Conservation (phyloP, 305 asterid species). For the Salvia sclarea region DNA sequence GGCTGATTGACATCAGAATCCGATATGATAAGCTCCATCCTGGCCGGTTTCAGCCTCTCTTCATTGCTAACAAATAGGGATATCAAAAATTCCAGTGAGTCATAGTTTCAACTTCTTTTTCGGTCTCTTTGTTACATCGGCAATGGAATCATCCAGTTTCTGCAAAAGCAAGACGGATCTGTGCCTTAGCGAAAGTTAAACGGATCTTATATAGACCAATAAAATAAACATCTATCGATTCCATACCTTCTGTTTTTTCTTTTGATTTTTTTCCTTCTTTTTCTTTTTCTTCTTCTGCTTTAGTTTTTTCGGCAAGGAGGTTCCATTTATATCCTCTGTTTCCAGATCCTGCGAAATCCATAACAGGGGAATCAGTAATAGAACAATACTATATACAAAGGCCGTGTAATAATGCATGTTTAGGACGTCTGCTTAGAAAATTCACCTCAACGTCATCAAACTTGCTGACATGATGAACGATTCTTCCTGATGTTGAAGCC, state of each 20-base stretch:
- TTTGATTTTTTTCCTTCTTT: slow-evolving; percentile 45
- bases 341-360: slow-evolving; percentile 45
- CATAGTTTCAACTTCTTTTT: slow-evolving; percentile 62
- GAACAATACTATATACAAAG: background rate
- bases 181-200: slow-evolving; percentile 3
- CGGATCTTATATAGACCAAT: background rate
- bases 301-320: slow-evolving; percentile 39
- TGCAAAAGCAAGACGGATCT: slow-evolving; percentile 36
- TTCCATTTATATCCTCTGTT: slow-evolving; percentile 37
- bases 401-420: background rate
- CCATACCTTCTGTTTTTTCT: slow-evolving; percentile 49
- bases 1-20: slow-evolving; percentile 10
- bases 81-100: slow-evolving; percentile 6
- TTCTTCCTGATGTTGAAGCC: slow-evolving; percentile 71
- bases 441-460: slow-evolving; percentile 75
- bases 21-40: slow-evolving; percentile 7
- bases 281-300: slow-evolving; percentile 58
- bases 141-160: slow-evolving; percentile 43
- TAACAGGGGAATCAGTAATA: slow-evolving; percentile 25
- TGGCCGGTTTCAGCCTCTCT: slow-evolving; percentile 13
- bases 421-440: slow-evolving; percentile 9
- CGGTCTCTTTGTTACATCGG: slow-evolving; percentile 33
- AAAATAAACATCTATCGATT: slow-evolving; percentile 6
- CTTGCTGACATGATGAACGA: slow-evolving; percentile 72
- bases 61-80: slow-evolving; percentile 4